Base-by-base conservation (phyloP, 1,139 yeast genomes). In the Geotrichum histeridarum region DNA sequence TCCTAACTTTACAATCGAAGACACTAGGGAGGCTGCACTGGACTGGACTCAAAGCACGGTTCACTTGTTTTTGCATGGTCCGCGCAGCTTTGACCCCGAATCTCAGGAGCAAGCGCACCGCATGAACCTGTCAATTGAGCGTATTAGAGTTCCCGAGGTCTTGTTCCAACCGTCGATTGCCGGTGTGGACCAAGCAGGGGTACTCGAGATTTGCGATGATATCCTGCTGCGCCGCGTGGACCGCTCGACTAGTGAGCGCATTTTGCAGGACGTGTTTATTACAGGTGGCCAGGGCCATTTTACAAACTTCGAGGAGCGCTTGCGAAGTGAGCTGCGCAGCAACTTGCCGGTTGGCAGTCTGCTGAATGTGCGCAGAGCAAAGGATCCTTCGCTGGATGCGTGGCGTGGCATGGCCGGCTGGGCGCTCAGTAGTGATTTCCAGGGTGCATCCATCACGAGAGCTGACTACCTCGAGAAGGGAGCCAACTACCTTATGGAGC, bases 351-450 rank as follows among this genome's bases (percentile, higher is more conserved):
- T 77, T 1, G 86, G 81, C 1, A 74, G 86, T 0, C 78, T 82
- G 1, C 70, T 91, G 43, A 73, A 75, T 11, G 86, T 91, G 0
- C 73, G 84, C 52, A 68, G 71, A 14, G 95, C 96, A 0, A 61
- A 69, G 5, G 82, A 88, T 65, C 90, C 96, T 1, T 63, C 80
- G 1, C 66, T 79, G 44, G 99, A 93, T 69, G 82, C 97, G 0
- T 94, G 99, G 99, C 82, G 77, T 61, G 99, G 99, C 22, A 91
- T 94, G 95, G 83, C 88, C 22, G 79, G 80, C 63, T 87, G 96
- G 87, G 76, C 94, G 1, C 65, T 67, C 2, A 72, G 77, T 32
- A 68, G 63, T 2, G 82, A 79, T 22, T 77, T 80, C 42, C 66
- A 74, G 45, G 63, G 71, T 1, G 73, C 82, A 37, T 81, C 78